These are phyloP conservation scores for Aeschynomene evenia DNA, from an alignment of 306 rosid genomes.

Conservation along the genomic window DNA sequence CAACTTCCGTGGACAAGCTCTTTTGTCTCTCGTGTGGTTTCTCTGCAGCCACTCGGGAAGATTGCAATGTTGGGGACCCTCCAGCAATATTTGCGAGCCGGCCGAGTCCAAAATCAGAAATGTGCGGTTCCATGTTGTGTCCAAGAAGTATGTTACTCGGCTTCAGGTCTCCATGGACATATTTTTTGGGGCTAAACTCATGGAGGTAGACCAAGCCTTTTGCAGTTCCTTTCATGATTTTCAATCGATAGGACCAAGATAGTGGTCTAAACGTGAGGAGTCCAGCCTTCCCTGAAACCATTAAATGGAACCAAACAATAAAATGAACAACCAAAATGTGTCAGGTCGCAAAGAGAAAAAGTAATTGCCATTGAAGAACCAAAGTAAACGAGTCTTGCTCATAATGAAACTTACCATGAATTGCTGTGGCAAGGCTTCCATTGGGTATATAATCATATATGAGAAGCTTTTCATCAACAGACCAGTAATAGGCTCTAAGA, in stretches of 20 bases:
- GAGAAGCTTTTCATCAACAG: conserved; percentile 98
- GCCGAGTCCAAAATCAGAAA: conserved; percentile 95
- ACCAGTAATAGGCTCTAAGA: conserved; percentile 93
- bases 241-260: conserved; percentile 67
- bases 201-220: conserved; percentile 86
- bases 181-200: conserved; percentile 92
- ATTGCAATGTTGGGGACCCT: conserved; percentile 77
- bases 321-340: conserved; percentile 28
- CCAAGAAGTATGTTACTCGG: conserved; percentile 84
- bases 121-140: conserved; percentile 69
- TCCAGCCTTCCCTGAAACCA: conserved; percentile 72
- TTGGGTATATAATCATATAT: conserved; percentile 86
- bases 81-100: conserved; percentile 94
- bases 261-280: conserved; percentile 51
- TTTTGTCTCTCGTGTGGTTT: conserved; percentile 63
- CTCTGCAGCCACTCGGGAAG: conserved; percentile 55
- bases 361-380: not conserved
- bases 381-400: not conserved
- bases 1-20: conserved; percentile 54
- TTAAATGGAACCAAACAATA: conserved; percentile 33
- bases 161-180: conserved; percentile 92
- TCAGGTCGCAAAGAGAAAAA: not conserved
- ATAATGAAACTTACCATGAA: conserved; percentile 63
- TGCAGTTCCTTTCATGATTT: conserved; percentile 79
- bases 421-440: conserved; percentile 83